Evolutionary conservation across 2,329 filamentous ascomycete genomes (phyloP).

Genomic region (Aspergillus quadricinctus): DNA sequence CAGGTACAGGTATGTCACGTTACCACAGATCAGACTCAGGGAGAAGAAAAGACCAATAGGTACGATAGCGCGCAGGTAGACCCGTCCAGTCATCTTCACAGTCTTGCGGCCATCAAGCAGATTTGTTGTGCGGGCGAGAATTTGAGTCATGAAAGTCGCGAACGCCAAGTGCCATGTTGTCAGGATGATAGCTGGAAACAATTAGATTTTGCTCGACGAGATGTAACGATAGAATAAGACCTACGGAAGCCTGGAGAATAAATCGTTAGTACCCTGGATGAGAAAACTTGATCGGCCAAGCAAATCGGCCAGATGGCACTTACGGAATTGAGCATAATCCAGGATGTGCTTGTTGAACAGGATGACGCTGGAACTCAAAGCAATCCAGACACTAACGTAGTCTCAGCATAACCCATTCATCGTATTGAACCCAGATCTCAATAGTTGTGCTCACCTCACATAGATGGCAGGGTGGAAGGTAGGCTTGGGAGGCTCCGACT

Average conservation of each 20-base stretch:
- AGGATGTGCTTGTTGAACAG: conserved; percentile 99
- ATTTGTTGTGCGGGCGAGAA: conserved; percentile 83
- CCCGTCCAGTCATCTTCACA: conserved; percentile 92
- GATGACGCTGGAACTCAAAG: conserved; percentile 88
- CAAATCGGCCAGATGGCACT: conserved; percentile 29
- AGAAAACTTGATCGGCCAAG: too few relatives aligned
- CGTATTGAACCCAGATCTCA: not conserved
- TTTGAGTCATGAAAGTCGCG: conserved; percentile 88
- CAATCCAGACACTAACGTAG: conserved; percentile 73
- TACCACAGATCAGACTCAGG: conserved; percentile 91
- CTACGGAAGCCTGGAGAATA: conserved; percentile 42
- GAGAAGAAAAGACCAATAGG: conserved; percentile 96
- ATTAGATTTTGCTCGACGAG: not conserved
- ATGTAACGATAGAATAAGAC: conserved; percentile 12
- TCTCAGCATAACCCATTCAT: conserved; percentile 12
- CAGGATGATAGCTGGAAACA: conserved; percentile 54
- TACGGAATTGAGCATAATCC: conserved; percentile 77
- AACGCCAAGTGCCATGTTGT: conserved; percentile 96
- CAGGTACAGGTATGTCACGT: conserved; percentile 89
- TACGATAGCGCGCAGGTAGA: conserved; percentile 89
- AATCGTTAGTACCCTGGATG: conserved; percentile 2
- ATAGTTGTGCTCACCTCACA: conserved; percentile 53
- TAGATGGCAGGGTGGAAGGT: conserved; percentile 79
- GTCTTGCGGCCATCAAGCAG: conserved; percentile 91
- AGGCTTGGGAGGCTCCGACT: conserved; percentile 61